Conservation (phyloP, 805 yeast species). For the Metschnikowia lachancei region DNA sequence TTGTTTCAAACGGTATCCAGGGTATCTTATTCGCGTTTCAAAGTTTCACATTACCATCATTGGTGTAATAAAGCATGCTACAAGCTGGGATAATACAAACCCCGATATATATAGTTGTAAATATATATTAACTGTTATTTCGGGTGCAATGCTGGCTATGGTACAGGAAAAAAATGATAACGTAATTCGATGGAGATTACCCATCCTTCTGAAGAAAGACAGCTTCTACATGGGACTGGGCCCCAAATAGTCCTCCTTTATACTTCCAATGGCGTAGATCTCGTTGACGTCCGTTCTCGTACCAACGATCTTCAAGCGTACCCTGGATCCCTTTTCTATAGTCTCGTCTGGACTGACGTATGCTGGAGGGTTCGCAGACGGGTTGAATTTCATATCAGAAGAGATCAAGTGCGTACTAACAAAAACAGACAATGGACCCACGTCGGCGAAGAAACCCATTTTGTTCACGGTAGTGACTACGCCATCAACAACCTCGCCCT, state of each 20-base stretch:
- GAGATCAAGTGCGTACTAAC: conserved; percentile 95
- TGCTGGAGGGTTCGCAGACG: conserved; percentile 98
- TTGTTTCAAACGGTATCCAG: too few relatives aligned
- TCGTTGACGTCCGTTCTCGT: conserved; percentile 97
- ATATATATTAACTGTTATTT: conserved; percentile 1
- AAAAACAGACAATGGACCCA: conserved; percentile 93
- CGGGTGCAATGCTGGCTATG: conserved; percentile 10
- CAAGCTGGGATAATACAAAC: too few relatives aligned
- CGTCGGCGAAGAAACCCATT: conserved; percentile 97
- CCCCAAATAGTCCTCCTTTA: conserved; percentile 96
- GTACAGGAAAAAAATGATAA: conserved; percentile 12
- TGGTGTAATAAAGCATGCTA: too few relatives aligned
- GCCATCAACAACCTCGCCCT: conserved; percentile 98
- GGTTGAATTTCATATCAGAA: conserved; percentile 87
- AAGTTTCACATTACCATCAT: too few relatives aligned
- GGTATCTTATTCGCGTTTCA: too few relatives aligned
- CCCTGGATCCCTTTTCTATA: conserved; percentile 89
- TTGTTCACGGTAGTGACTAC: conserved; percentile 89
- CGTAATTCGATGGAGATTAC: background rate
- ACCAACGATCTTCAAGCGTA: conserved; percentile 93
- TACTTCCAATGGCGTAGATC: conserved; percentile 95
- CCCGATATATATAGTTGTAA: too few relatives aligned
- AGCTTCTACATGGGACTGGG: conserved; percentile 48
- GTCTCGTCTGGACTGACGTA: conserved; percentile 93
- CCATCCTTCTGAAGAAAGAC: background rate